Conservation (phyloP, 805 yeast species). For the Komagataella mondaviorum region DNA sequence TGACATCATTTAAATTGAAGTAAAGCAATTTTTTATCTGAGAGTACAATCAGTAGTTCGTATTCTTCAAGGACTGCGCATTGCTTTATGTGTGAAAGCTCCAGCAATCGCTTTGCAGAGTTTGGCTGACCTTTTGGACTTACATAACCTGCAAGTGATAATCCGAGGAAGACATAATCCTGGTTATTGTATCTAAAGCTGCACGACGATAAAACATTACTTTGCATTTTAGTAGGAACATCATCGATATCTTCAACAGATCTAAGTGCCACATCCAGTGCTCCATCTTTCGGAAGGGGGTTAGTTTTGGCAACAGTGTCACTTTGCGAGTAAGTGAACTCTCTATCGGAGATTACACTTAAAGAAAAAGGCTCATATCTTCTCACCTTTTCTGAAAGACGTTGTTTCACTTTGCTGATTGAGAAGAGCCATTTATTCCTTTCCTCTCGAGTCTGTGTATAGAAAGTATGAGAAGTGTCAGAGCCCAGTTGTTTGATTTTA, state of each 20-base stretch:
- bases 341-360: not conserved
- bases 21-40: conserved; percentile 47
- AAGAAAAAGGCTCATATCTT: not conserved
- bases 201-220: conserved; percentile 29
- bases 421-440: conserved; percentile 2
- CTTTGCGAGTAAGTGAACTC: not conserved
- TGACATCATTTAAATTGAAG: conserved; percentile 47
- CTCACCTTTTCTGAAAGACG: not conserved
- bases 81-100: conserved; percentile 38
- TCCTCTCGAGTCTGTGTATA: conserved; percentile 17
- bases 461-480: conserved; percentile 38
- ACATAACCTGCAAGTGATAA: conserved; percentile 51
- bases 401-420: not conserved
- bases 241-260: conserved; percentile 5
- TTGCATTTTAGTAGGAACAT: conserved; percentile 5
- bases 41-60: conserved; percentile 42
- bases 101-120: conserved; percentile 47
- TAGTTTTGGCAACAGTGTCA: not conserved
- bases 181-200: conserved; percentile 29
- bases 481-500: conserved; percentile 46
- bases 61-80: conserved; percentile 44
- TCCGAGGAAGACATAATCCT: conserved; percentile 41
- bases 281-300: not conserved
- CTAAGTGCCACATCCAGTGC: not conserved
- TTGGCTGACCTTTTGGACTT: conserved; percentile 22